phyloP scores from a whole-genome alignment of 345 rosid species.

The Iberis pinnata region DNA sequence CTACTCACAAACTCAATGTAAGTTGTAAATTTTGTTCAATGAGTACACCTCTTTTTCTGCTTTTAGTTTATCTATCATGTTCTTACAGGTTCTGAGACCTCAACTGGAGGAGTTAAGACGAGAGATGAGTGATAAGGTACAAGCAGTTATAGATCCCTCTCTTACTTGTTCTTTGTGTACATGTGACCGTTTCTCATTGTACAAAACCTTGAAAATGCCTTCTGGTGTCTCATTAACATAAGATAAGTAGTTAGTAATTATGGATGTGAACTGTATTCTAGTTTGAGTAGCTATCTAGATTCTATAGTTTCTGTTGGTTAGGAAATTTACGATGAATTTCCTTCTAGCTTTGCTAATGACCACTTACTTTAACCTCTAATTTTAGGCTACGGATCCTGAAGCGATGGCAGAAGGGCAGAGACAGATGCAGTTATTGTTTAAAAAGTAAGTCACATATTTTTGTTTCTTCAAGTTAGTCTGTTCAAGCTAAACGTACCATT shows the following conservation, averaged over 20 bases:
- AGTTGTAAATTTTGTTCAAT: constrained; percentile 2
- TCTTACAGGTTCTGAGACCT: constrained; percentile 39
- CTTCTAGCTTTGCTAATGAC: neutral
- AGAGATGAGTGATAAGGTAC: constrained; percentile 35
- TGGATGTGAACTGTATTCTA: neutral
- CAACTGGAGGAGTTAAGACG: constrained; percentile 35
- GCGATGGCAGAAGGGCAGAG: constrained; percentile 38
- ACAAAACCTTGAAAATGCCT: neutral
- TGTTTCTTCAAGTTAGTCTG: neutral
- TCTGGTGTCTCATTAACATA: neutral
- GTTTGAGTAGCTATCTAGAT: constrained; percentile 1
- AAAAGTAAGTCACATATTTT: constrained; percentile 29
- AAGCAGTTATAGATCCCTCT: neutral
- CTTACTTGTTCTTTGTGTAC: constrained; percentile 11
- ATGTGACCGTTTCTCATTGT: neutral
- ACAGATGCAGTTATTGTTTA: constrained; percentile 35
- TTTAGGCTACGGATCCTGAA: constrained; percentile 36
- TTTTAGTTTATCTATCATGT: constrained; percentile 2
- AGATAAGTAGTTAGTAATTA: neutral
- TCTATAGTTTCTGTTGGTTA: constrained; percentile 6
- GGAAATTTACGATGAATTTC: neutral
- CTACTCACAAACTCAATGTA: constrained; percentile 40
- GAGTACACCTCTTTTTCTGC: neutral
- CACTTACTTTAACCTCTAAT: constrained; percentile 1
- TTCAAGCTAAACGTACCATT: neutral